A percentile compares a stretch with the other conserved stretches of the same genome.
These are phyloP conservation scores for Fremontodendron californicum DNA, from an alignment of 345 rosid genomes.

Conservation along the genomic window DNA sequence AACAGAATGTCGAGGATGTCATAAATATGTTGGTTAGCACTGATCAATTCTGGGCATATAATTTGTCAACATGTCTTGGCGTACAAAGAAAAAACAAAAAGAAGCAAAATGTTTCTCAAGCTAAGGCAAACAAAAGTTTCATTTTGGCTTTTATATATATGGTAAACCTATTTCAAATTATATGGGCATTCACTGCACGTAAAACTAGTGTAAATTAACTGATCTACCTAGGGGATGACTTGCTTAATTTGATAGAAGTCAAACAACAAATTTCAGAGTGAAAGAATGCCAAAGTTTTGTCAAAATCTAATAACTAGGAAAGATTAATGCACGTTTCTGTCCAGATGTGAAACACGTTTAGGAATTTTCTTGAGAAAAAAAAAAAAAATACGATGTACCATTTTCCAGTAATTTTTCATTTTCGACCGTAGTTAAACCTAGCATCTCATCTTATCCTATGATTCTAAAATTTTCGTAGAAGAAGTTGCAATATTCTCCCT, in stretches of 20 bases:
- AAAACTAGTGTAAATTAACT: not conserved
- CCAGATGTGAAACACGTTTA: not conserved
- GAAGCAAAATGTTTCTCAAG: not conserved
- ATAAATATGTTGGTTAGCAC: not conserved
- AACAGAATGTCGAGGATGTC: constrained; percentile 29
- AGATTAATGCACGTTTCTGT: not conserved
- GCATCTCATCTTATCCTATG: not conserved
- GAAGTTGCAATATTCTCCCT: not conserved
- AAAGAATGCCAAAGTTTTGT: not conserved
- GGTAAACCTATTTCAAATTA: not conserved
- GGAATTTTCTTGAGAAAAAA: not conserved
- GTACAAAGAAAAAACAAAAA: not conserved
- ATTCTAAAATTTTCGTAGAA: not conserved
- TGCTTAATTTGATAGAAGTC: not conserved
- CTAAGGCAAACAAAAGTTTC: not conserved
- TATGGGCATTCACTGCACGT: not conserved
- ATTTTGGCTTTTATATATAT: not conserved
- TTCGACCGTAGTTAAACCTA: not conserved
- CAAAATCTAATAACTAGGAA: not conserved
- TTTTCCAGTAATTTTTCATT: not conserved
- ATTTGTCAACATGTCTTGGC: not conserved
- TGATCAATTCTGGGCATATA: not conserved
- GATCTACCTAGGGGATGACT: not conserved
- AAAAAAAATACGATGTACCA: too few species aligned
- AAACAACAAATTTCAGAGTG: too few species aligned